These are phyloP conservation scores for Mytilinidion resinicola DNA, from an alignment of 495 filamentous ascomycete genomes.

Conservation along the genomic window DNA sequence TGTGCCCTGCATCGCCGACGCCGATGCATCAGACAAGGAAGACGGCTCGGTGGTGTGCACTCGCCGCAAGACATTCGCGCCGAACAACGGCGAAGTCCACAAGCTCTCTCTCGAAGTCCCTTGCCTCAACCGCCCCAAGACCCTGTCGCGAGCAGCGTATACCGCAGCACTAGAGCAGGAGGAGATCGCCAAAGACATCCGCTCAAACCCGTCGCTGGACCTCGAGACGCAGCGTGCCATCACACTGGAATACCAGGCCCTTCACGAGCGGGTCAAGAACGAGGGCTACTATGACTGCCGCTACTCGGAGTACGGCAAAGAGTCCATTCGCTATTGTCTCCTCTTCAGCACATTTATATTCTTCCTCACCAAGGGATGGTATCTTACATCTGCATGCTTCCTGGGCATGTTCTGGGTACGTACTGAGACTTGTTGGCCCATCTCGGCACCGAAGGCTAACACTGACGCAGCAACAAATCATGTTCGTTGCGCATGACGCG, in stretches of 20 bases:
- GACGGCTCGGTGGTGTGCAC: background rate
- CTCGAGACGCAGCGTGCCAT: conserved; percentile 40
- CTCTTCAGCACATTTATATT: conserved; percentile 38
- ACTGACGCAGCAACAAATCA: conserved; percentile 40
- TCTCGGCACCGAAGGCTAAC: background rate
- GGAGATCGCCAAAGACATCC: conserved; percentile 34
- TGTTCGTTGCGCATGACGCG: conserved; percentile 50
- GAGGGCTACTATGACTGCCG: conserved; percentile 41
- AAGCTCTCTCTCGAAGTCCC: background rate
- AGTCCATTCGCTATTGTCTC: conserved; percentile 37
- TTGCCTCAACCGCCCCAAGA: background rate
- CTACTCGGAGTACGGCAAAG: conserved; percentile 43
- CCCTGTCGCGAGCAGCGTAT: conserved; percentile 21
- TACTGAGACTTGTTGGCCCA: background rate
- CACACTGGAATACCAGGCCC: conserved; percentile 36
- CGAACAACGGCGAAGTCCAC: background rate
- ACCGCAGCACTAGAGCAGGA: conserved; percentile 32
- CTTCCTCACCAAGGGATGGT: conserved; percentile 38
- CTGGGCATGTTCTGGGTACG: conserved; percentile 43
- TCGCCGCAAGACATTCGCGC: background rate
- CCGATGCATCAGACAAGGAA: background rate
- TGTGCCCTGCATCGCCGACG: background rate
- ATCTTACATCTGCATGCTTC: conserved; percentile 41
- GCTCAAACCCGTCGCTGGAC: conserved; percentile 41
- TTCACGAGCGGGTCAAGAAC: conserved; percentile 40